phyloP scores from a whole-genome alignment of 805 yeast genomes.

The Sugiyamaella americana region DNA sequence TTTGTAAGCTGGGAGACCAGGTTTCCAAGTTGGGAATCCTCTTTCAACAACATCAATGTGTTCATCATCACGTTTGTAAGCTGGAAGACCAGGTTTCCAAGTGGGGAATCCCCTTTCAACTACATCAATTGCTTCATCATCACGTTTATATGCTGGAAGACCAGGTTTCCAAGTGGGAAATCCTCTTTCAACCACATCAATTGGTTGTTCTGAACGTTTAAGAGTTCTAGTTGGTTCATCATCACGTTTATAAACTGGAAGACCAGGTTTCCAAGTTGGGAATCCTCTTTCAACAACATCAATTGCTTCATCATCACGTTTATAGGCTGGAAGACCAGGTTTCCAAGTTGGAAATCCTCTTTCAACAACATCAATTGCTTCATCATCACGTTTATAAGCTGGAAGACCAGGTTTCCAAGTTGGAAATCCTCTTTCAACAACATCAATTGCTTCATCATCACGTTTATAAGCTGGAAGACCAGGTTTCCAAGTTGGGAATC shows the following conservation, averaged over 20 bases:
- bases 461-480: too few species aligned
- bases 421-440: too few species aligned
- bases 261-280: conserved; percentile 4
- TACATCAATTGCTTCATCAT: conserved; percentile 2
- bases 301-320: conserved; percentile 4
- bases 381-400: conserved; percentile 5
- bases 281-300: conserved; percentile 5
- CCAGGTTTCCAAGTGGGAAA: conserved; percentile 8
- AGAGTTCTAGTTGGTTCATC: neutral
- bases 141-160: conserved; percentile 5
- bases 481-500: too few species aligned
- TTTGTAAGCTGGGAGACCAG: conserved; percentile 8
- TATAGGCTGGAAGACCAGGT: conserved; percentile 8
- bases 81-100: conserved; percentile 7
- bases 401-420: conserved; percentile 8
- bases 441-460: conserved; percentile 2
- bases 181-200: too few species aligned
- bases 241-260: conserved; percentile 7
- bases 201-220: neutral
- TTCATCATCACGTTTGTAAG: conserved; percentile 6
- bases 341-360: too few species aligned
- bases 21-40: conserved; percentile 1
- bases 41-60: conserved; percentile 5
- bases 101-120: too few species aligned
- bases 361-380: neutral